A percentile compares a stretch with the other conserved stretches of the same genome.
phyloP scores from a whole-genome alignment of 1,284 basidiomycete species.

The Kwoniella shivajii region DNA sequence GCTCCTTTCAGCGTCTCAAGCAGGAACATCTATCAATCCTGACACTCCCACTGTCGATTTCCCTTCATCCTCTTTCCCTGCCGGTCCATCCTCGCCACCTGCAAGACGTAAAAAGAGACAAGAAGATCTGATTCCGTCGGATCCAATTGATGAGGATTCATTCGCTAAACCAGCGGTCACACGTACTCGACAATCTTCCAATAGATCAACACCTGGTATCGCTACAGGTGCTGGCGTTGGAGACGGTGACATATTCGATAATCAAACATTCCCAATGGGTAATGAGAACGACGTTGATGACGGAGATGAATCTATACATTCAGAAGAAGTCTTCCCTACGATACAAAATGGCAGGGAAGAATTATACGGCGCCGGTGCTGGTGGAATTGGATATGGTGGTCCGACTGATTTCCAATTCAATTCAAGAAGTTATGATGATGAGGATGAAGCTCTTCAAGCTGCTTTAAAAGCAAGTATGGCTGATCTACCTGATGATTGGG shows the following conservation, averaged over 20 bases:
- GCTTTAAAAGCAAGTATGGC: conserved; percentile 80
- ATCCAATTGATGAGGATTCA: conserved; percentile 10
- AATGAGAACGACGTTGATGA: conserved; percentile 48
- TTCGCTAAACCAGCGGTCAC: conserved; percentile 13
- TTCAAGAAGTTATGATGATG: conserved; percentile 69
- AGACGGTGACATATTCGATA: conserved; percentile 20
- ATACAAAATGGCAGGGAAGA: not conserved
- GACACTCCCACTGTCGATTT: conserved; percentile 29
- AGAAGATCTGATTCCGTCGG: conserved; percentile 19
- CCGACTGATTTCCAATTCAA: conserved; percentile 45
- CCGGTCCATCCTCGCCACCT: conserved; percentile 23
- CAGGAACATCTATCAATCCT: conserved; percentile 14
- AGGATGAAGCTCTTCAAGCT: conserved; percentile 80
- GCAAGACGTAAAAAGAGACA: conserved; percentile 19
- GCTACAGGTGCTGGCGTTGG: not conserved
- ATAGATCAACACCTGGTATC: conserved; percentile 6
- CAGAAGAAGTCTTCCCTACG: conserved; percentile 3
- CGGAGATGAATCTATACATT: conserved; percentile 34
- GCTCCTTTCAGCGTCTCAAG: conserved; percentile 24
- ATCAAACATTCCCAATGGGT: conserved; percentile 16
- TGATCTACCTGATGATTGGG: conserved; percentile 62
- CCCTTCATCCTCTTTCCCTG: conserved; percentile 7
- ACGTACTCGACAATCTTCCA: conserved; percentile 19
- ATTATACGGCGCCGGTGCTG: conserved; percentile 9
- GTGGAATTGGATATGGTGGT: conserved; percentile 19